Evolutionary conservation across 2,329 filamentous ascomycete genomes (phyloP).

Genomic region (Aspergillus proliferans): DNA sequence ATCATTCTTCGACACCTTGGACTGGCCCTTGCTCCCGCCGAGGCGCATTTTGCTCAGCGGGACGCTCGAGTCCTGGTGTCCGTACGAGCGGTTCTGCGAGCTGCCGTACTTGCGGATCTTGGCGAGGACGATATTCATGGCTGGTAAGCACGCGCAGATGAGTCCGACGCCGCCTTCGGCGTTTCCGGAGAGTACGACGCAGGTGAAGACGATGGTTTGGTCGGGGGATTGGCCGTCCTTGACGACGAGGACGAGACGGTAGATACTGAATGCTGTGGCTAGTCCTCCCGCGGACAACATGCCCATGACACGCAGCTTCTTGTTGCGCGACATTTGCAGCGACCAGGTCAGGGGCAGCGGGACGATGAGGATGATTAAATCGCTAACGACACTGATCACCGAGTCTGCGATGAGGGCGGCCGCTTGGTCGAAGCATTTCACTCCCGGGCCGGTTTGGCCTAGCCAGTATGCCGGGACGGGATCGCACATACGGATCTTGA

Average conservation of each 20-base stretch:
- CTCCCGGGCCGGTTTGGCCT: conserved; percentile 16
- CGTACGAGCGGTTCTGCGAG: conserved; percentile 24
- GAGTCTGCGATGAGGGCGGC: conserved; percentile 34
- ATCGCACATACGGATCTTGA: conserved; percentile 35
- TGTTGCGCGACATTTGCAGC: conserved; percentile 31
- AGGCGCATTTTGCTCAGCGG: conserved; percentile 21
- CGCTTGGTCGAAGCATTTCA: conserved; percentile 31
- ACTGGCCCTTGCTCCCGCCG: conserved; percentile 8
- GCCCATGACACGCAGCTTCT: conserved; percentile 33
- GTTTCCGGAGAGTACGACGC: conserved; percentile 34
- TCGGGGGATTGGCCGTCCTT: conserved; percentile 24
- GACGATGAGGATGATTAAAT: conserved; percentile 31
- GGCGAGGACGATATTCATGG: conserved; percentile 24
- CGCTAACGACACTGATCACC: conserved; percentile 33
- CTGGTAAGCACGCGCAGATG: conserved; percentile 34
- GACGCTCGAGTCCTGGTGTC: conserved; percentile 18
- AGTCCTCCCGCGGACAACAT: conserved; percentile 34
- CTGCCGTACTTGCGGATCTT: conserved; percentile 20
- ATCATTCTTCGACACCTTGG: conserved; percentile 9
- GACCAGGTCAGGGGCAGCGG: conserved; percentile 35
- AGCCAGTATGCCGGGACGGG: conserved; percentile 36
- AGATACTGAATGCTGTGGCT: conserved; percentile 34
- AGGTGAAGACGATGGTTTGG: conserved; percentile 29
- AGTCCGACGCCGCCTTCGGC: conserved; percentile 32
- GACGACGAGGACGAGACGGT: conserved; percentile 31